Evolutionary conservation across 2,329 filamentous ascomycete genomes (phyloP).

Genomic region (Botryotinia calthae): DNA sequence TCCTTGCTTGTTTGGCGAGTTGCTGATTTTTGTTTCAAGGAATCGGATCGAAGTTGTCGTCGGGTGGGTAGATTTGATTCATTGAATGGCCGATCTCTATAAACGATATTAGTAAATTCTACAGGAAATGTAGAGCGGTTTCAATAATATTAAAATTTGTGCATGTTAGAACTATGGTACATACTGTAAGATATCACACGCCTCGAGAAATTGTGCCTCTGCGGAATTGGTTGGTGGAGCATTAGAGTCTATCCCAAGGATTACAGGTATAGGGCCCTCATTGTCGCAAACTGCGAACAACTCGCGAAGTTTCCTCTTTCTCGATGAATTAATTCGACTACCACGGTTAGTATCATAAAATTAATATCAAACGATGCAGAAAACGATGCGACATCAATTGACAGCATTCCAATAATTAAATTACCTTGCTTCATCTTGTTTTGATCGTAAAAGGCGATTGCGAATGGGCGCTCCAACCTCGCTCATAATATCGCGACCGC

Average conservation of each 20-base stretch:
- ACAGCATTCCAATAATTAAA: constrained; percentile 35
- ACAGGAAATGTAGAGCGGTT: not conserved
- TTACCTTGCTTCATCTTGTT: constrained; percentile 61
- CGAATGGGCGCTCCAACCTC: constrained; percentile 66
- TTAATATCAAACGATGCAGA: constrained; percentile 30
- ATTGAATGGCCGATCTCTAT: constrained; percentile 50
- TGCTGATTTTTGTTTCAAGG: constrained; percentile 42
- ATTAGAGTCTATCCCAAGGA: constrained; percentile 56
- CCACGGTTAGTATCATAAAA: constrained; percentile 36
- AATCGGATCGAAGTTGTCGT: constrained; percentile 47
- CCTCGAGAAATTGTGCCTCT: constrained; percentile 56
- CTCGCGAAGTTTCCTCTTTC: constrained; percentile 88
- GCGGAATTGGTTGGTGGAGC: constrained; percentile 51
- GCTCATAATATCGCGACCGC: constrained; percentile 66
- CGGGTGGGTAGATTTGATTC: constrained; percentile 53
- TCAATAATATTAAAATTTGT: not conserved
- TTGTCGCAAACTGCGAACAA: constrained; percentile 77
- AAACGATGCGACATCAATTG: constrained; percentile 30
- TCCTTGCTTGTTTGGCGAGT: constrained; percentile 31
- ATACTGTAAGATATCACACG: constrained; percentile 59
- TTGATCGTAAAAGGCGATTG: constrained; percentile 64
- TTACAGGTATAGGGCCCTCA: constrained; percentile 57
- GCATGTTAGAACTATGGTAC: constrained; percentile 37
- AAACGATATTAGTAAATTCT: constrained; percentile 30
- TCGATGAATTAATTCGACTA: constrained; percentile 74